Evolutionary conservation across 139 green algal species (phyloP).

Genomic region (Nannochloris sp.): DNA sequence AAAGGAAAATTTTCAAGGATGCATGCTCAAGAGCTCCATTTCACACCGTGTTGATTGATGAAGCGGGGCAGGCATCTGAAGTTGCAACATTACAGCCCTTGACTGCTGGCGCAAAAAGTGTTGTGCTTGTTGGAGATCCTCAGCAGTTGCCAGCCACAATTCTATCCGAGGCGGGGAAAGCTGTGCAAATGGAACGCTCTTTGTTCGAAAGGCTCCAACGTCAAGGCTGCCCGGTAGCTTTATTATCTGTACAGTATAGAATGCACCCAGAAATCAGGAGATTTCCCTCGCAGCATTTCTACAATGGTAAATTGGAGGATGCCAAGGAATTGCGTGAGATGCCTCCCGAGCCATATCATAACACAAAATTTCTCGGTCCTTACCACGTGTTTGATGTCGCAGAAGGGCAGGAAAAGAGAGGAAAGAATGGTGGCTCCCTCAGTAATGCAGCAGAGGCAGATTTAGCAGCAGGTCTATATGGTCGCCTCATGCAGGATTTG

Average conservation of each 20-base stretch:
- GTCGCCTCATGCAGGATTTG: conserved; percentile 36
- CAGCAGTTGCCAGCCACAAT: conserved; percentile 91
- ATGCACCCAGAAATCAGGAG: conserved; percentile 84
- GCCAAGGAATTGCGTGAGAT: conserved; percentile 19
- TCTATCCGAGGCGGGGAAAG: conserved; percentile 42
- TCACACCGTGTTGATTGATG: conserved; percentile 81
- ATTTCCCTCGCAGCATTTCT: conserved; percentile 80
- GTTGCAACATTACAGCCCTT: conserved; percentile 76
- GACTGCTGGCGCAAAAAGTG: conserved; percentile 52
- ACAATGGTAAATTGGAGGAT: conserved; percentile 47
- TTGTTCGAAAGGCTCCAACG: conserved; percentile 75
- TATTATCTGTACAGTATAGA: conserved; percentile 78
- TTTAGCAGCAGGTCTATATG: conserved; percentile 61
- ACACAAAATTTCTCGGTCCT: conserved; percentile 56
- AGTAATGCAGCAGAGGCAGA: conserved; percentile 57
- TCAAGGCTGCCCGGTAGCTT: conserved; percentile 31
- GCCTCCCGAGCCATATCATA: conserved; percentile 34
- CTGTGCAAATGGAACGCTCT: conserved; percentile 60
- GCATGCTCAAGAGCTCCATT: conserved; percentile 11
- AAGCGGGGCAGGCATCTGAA: conserved; percentile 84
- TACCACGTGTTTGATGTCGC: conserved; percentile 83
- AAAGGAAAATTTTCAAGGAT: conserved; percentile 32
- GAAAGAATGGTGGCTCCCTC: conserved; percentile 22
- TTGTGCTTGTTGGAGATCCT: conserved; percentile 82
- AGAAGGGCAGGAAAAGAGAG: conserved; percentile 36